Evolutionary conservation across 176 grass and related monocot species (phyloP).

Genomic region (Coix lacrymajobi): DNA sequence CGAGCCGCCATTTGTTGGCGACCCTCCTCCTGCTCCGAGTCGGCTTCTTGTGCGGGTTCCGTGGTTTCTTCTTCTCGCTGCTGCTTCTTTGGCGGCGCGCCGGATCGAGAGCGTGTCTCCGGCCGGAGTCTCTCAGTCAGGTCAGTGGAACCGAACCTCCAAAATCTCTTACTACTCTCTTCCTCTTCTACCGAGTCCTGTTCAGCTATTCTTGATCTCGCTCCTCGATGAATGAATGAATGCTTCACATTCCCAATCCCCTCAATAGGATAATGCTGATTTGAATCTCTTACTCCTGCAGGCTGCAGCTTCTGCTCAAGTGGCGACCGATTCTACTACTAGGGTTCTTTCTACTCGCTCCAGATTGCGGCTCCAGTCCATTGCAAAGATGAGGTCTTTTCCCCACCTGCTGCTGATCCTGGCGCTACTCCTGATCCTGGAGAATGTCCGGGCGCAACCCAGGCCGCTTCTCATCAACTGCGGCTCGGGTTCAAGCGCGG

Average conservation of each 20-base stretch:
- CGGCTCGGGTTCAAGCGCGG: constrained; percentile 33
- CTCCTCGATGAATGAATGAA: background rate
- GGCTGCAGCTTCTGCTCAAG: background rate
- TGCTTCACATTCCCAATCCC: background rate
- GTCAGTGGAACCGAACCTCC: background rate
- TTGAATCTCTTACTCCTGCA: background rate
- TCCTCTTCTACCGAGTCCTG: background rate
- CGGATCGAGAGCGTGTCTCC: background rate
- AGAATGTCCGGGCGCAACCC: constrained; percentile 1
- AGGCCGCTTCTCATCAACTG: constrained; percentile 59
- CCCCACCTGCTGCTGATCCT: background rate
- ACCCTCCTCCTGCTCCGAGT: background rate
- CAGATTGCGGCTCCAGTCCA: background rate
- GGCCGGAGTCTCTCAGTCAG: background rate
- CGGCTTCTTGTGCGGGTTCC: background rate
- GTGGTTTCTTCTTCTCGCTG: background rate
- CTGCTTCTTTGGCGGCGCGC: background rate
- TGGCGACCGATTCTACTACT: background rate
- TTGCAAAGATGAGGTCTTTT: constrained; percentile 22
- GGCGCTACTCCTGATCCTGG: background rate
- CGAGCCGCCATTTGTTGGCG: background rate
- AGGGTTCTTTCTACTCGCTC: background rate
- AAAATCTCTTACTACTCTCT: background rate
- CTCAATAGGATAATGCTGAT: background rate
- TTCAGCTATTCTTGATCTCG: background rate